Percentiles rank a stretch among this genome's conserved stretches.
These are phyloP conservation scores for Exophiala oligosperma DNA, from an alignment of 2,329 filamentous ascomycete genomes.

Conservation along the genomic window DNA sequence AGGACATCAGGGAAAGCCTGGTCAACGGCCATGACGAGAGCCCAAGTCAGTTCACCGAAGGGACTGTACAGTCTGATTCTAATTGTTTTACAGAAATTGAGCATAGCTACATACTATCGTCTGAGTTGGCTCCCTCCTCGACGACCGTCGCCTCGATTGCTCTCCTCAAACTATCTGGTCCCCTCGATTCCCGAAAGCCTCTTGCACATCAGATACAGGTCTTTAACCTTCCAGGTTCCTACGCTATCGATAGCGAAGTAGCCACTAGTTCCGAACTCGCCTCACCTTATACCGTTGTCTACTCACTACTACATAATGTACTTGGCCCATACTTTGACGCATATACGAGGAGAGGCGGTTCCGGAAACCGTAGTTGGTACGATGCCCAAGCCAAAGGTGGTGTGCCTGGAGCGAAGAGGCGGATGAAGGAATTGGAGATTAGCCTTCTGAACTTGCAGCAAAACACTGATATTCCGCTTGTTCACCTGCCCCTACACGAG, in stretches of 20 bases:
- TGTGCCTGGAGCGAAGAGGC: conserved; percentile 96
- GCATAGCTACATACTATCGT: conserved; percentile 77
- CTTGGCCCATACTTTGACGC: conserved; percentile 97
- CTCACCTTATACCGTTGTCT: conserved; percentile 88
- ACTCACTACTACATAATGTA: conserved; percentile 87
- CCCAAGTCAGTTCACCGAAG: conserved; percentile 20
- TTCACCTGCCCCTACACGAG: conserved; percentile 83
- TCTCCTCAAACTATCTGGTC: conserved; percentile 83
- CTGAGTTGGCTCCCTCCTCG: conserved; percentile 75
- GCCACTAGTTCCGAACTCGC: conserved; percentile 67
- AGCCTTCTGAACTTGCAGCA: conserved; percentile 90
- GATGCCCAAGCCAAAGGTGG: conserved; percentile 92
- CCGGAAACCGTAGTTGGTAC: conserved; percentile 66
- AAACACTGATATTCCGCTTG: conserved; percentile 95
- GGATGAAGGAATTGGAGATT: conserved; percentile 89
- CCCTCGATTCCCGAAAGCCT: conserved; percentile 79
- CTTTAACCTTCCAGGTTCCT: conserved; percentile 83
- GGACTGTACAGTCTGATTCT: conserved; percentile 29
- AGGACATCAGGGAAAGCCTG: conserved; percentile 54
- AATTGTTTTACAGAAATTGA: conserved; percentile 28
- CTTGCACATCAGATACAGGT: conserved; percentile 88
- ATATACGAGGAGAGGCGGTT: conserved; percentile 80
- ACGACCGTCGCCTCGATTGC: conserved; percentile 85
- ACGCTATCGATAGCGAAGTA: conserved; percentile 31
- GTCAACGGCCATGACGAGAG: conserved; percentile 35